These are phyloP conservation scores for Chaetomium sp. DNA, from an alignment of 2,329 filamentous ascomycete genomes.

Conservation along the genomic window DNA sequence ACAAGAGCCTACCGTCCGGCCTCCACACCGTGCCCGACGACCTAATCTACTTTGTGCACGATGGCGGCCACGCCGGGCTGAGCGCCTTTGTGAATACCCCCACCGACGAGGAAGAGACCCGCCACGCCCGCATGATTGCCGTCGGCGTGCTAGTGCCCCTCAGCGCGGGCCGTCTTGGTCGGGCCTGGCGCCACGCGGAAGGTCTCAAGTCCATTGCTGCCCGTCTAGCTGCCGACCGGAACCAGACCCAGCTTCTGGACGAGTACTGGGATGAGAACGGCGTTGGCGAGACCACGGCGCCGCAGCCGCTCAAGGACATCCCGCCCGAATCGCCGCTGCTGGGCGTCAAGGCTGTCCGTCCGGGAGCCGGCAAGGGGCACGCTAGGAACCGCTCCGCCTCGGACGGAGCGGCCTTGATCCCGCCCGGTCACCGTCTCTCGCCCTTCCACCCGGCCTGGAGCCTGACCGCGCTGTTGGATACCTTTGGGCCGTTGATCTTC, in stretches of 20 bases:
- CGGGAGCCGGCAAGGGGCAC: conserved; percentile 38
- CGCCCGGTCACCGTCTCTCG: conserved; percentile 60
- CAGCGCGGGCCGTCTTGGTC: conserved; percentile 76
- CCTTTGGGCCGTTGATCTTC: conserved; percentile 87
- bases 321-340: conserved; percentile 47
- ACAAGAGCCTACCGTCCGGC: conserved; percentile 91
- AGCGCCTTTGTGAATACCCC: conserved; percentile 86
- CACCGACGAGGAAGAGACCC: conserved; percentile 66
- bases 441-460: conserved; percentile 82
- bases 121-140: conserved; percentile 88
- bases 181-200: conserved; percentile 82
- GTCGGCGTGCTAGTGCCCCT: conserved; percentile 84
- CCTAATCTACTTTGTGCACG: conserved; percentile 89
- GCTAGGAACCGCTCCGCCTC: conserved; percentile 54
- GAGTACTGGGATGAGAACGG: conserved; percentile 70
- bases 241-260: conserved; percentile 59
- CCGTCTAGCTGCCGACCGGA: conserved; percentile 57
- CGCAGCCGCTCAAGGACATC: conserved; percentile 36
- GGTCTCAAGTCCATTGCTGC: conserved; percentile 67
- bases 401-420: conserved; percentile 53
- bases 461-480: conserved; percentile 67
- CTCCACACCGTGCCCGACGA: conserved; percentile 84
- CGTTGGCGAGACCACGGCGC: conserved; percentile 35
- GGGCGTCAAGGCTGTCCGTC: conserved; percentile 36
- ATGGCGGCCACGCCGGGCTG: conserved; percentile 70